Conservation (phyloP, 257 asterid genomes). For the Jacaranda copaia region DNA sequence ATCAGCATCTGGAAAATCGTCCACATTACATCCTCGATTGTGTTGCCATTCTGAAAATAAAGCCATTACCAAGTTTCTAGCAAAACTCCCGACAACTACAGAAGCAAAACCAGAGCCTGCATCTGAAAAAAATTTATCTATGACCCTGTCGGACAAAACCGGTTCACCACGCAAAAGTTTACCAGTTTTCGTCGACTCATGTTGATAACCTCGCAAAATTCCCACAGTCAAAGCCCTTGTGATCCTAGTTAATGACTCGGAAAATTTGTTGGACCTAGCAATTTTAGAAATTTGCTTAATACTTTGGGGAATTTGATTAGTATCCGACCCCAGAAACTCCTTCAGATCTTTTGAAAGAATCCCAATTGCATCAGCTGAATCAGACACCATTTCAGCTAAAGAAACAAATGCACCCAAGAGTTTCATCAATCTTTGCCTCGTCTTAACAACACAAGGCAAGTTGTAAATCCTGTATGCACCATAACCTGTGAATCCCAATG, state of each 20-base stretch:
- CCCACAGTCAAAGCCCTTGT: conserved; percentile 65
- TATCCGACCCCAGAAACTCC: conserved; percentile 63
- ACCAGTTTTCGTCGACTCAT: conserved; percentile 27
- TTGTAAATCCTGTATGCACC: conserved; percentile 58
- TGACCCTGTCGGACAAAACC: conserved; percentile 44
- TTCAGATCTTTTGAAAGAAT: conserved; percentile 66
- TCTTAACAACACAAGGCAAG: conserved; percentile 59
- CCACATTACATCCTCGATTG: background rate
- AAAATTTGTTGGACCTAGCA: conserved; percentile 56
- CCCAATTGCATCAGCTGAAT: conserved; percentile 70
- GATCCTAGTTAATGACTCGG: conserved; percentile 50
- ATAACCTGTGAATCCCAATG: conserved; percentile 61
- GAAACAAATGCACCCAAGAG: conserved; percentile 49
- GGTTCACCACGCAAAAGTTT: conserved; percentile 5
- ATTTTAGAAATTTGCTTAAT: conserved; percentile 72
- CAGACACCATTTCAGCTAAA: conserved; percentile 62
- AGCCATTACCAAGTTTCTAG: conserved; percentile 60
- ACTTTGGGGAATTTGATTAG: conserved; percentile 72
- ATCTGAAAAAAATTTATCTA: conserved; percentile 61
- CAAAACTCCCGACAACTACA: conserved; percentile 71
- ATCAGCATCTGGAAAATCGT: background rate
- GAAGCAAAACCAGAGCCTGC: conserved; percentile 80
- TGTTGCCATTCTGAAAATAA: conserved; percentile 40
- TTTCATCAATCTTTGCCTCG: conserved; percentile 56
- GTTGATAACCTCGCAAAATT: conserved; percentile 49